phyloP scores from a whole-genome alignment of 306 rosid genomes.

The Alnus rubra region DNA sequence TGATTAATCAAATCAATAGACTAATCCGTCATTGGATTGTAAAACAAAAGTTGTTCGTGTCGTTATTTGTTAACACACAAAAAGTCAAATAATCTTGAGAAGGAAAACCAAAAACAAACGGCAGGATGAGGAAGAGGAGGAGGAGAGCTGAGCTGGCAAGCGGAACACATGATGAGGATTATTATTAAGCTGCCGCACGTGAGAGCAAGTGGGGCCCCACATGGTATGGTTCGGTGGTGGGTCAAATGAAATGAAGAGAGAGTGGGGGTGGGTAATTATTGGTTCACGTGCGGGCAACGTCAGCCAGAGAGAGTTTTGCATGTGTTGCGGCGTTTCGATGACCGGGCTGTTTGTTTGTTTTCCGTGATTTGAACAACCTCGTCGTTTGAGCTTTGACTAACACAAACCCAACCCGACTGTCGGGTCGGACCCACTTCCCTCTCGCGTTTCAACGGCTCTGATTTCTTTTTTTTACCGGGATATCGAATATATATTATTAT shows the following conservation, averaged over 20 bases:
- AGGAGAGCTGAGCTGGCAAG: no score
- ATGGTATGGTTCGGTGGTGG: slow-evolving; percentile 5
- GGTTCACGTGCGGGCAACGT: slow-evolving; percentile 78
- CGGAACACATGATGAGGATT: no score
- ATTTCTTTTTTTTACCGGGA: neutral
- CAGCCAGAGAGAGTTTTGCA: slow-evolving; percentile 43
- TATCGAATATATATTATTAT: no score
- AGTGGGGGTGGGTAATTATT: neutral
- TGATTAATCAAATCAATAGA: slow-evolving; percentile 13
- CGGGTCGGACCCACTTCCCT: neutral
- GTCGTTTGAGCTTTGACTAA: slow-evolving; percentile 2
- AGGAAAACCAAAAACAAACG: slow-evolving; percentile 24
- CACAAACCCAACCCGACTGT: neutral
- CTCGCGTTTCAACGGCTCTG: neutral
- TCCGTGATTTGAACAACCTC: slow-evolving; percentile 2
- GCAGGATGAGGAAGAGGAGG: no score
- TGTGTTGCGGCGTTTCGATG: slow-evolving; percentile 68
- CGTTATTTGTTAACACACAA: slow-evolving; percentile 17
- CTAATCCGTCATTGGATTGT: slow-evolving; percentile 38
- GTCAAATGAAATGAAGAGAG: neutral
- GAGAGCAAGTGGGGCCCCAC: slow-evolving; percentile 50
- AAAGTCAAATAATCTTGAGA: slow-evolving; percentile 43
- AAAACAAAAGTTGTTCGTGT: slow-evolving; percentile 1
- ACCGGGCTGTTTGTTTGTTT: slow-evolving; percentile 43
- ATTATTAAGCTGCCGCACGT: slow-evolving; percentile 45